Percentiles rank a stretch among this genome's conserved stretches.
These are phyloP conservation scores for Urochloa ruziziensis DNA, from an alignment of 176 grass and related monocot species.

Conservation along the genomic window DNA sequence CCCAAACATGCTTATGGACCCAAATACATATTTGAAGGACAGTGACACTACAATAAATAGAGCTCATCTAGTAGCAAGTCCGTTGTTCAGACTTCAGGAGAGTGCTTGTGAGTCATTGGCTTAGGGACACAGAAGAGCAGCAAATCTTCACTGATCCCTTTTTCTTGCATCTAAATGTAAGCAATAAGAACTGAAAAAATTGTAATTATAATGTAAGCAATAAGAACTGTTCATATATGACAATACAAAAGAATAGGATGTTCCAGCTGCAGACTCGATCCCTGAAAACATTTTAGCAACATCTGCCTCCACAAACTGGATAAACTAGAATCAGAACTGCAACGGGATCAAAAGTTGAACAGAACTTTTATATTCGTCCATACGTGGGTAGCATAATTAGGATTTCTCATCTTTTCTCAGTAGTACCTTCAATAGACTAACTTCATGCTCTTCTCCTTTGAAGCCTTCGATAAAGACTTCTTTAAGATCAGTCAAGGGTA, in stretches of 20 bases:
- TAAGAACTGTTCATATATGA: too few species aligned
- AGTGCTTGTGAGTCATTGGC: too few species aligned
- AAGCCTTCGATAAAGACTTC: not conserved
- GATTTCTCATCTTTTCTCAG: not conserved
- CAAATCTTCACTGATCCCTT: not conserved
- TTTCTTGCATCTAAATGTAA: not conserved
- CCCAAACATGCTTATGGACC: too few species aligned
- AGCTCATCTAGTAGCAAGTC: too few species aligned
- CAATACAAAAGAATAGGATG: not conserved
- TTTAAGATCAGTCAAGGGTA: conserved; percentile 1
- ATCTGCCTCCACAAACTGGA: not conserved
- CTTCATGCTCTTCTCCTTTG: not conserved
- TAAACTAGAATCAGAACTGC: not conserved
- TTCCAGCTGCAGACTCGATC: not conserved
- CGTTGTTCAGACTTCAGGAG: too few species aligned
- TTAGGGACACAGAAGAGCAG: too few species aligned
- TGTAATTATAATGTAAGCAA: too few species aligned
- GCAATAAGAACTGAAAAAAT: not conserved
- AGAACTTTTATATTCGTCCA: not conserved
- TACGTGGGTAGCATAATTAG: not conserved
- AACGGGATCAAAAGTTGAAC: not conserved
- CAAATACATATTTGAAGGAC: too few species aligned
- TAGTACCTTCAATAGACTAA: not conserved
- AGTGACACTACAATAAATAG: too few species aligned
- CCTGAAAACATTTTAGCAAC: not conserved